These are phyloP conservation scores for Hordeum pubiflorum DNA, from an alignment of 202 grass and related monocot genomes.

Conservation along the genomic window DNA sequence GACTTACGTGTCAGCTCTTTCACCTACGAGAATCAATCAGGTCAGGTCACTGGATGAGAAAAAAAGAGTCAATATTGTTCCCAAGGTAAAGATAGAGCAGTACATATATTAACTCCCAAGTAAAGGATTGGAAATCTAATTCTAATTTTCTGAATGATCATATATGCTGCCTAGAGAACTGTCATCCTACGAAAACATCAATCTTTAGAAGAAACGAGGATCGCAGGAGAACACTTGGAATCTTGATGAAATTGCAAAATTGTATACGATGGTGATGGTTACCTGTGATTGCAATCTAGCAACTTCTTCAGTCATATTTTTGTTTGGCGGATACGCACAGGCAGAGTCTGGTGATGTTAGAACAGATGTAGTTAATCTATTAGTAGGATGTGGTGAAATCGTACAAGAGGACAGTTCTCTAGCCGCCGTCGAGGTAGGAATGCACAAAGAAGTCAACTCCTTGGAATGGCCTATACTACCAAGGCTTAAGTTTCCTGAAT, in stretches of 20 bases:
- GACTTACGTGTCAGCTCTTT: conserved; percentile 41
- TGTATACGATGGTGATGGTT: neutral
- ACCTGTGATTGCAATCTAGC: conserved; percentile 29
- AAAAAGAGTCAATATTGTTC: neutral
- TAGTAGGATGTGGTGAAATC: conserved; percentile 33
- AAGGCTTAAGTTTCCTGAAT: conserved; percentile 30
- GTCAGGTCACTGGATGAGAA: neutral
- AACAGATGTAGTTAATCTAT: conserved; percentile 6
- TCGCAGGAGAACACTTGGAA: neutral
- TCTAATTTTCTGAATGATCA: neutral
- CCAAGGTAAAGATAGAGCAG: neutral
- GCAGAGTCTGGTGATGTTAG: conserved; percentile 23
- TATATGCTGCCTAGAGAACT: neutral
- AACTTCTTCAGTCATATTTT: conserved; percentile 52
- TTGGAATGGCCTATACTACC: conserved; percentile 42
- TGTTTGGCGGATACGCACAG: conserved; percentile 27
- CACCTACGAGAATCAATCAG: conserved; percentile 37
- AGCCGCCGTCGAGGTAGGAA: conserved; percentile 40
- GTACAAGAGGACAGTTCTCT: conserved; percentile 27
- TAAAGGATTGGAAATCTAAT: neutral
- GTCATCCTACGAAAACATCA: neutral
- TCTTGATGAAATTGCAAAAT: neutral
- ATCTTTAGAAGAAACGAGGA: conserved; percentile 4
- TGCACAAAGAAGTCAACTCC: conserved; percentile 48
- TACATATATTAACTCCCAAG: neutral